Evolutionary conservation across 2,329 filamentous ascomycete species (phyloP).

Genomic region (Nemania sp.): DNA sequence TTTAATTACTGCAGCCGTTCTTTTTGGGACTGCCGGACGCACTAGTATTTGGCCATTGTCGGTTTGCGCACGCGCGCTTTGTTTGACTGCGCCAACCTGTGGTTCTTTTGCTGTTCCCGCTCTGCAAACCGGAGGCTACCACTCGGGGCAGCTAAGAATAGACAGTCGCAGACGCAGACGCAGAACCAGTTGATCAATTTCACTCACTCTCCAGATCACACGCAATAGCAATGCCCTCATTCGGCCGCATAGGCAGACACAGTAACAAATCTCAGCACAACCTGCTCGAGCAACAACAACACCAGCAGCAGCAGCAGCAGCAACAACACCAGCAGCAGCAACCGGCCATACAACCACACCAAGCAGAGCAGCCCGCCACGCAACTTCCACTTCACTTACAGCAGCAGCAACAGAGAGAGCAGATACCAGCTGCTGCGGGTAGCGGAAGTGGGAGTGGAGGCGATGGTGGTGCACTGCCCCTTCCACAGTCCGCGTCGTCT

Average conservation of each 20-base stretch:
- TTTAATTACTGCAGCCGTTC: background rate
- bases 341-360: slow-evolving; percentile 34
- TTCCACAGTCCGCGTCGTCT: slow-evolving; percentile 28
- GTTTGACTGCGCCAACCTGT: slow-evolving; percentile 14
- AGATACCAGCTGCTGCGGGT: slow-evolving; percentile 30
- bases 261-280: slow-evolving; percentile 53
- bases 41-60: slow-evolving; percentile 4
- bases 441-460: slow-evolving; percentile 30
- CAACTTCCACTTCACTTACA: slow-evolving; percentile 33
- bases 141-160: slow-evolving; percentile 23
- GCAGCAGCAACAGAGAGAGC: slow-evolving; percentile 30
- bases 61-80: slow-evolving; percentile 24
- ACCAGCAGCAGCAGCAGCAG: slow-evolving; percentile 31
- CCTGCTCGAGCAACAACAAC: slow-evolving; percentile 50
- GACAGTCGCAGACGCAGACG: slow-evolving; percentile 11
- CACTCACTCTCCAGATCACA: slow-evolving; percentile 8
- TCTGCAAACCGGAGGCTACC: slow-evolving; percentile 14
- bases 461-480: slow-evolving; percentile 38
- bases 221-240: slow-evolving; percentile 52
- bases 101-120: slow-evolving; percentile 3
- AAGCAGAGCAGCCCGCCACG: slow-evolving; percentile 41
- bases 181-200: slow-evolving; percentile 1
- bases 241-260: slow-evolving; percentile 58
- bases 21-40: background rate
- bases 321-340: slow-evolving; percentile 44